Evolutionary conservation across 2,329 filamentous ascomycete species (phyloP), one percentile per base, ranked within the genome.

Genomic region (Sporothrix brunneoviolacea): DNA sequence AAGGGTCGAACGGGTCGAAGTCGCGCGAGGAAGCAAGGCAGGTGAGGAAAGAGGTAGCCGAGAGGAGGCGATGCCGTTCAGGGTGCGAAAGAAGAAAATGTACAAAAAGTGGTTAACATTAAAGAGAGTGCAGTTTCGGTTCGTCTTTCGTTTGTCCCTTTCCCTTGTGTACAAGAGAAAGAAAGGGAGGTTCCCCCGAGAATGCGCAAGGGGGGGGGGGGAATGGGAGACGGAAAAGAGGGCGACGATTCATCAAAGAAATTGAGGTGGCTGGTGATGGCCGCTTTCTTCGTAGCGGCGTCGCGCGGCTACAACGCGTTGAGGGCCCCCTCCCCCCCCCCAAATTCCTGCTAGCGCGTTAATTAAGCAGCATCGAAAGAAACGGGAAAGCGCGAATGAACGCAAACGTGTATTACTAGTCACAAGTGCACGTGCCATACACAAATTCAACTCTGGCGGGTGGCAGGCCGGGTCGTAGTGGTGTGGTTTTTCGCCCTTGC

Each of bases 211-310:
- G 27, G 24, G 37, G 37, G 16, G 38, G 21, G n/a, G 22, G 33
- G n/a, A 33, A 18, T n/a, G 6, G n/a, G n/a, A n/a, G n/a, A 8
- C 18, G 19, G 22, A 48, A 27, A 41, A 10, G 27, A 43, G 33
- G 24, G 35, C 32, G 24, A 39, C 32, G 19, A 30, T 38, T 24
- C 15, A 28, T 50, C 27, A 33, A 32, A 38, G 35, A 44, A 51
- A 51, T 36, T 46, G 36, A 38, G 49, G 42, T 40, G 49, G 49
- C 49, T 51, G 48, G 48, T n/a, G 49, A 51, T 45, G 35, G 42
- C 42, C 27, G 40, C 36, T 40, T 38, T 37, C 33, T 24, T 40
- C 35, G 27, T 21, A 44, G 32, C 32, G 33, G 28, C 41, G 40
- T 44, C 48, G 48, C 46, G 46, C 40, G 40, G 13, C 18, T 2